Evolutionary conservation across 257 asterid genomes (phyloP).

Genomic region (Solanum sitiens): DNA sequence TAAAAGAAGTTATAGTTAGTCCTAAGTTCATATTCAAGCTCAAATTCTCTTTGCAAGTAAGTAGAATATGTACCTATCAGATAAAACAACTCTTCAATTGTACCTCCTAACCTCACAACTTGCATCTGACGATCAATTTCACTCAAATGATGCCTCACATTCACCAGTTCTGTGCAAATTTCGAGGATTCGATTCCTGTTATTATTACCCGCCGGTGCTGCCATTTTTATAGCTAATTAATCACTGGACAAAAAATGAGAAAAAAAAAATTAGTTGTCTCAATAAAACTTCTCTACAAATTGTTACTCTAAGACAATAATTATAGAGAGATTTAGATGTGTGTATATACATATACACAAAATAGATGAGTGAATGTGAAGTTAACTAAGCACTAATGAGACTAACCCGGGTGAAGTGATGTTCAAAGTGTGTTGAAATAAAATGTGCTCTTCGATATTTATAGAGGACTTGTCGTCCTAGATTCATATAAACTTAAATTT

Average conservation of each 20-base stretch:
- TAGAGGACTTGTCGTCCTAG: no score
- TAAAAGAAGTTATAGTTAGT: neutral
- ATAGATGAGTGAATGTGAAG: neutral
- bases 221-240: neutral
- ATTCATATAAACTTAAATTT: no score
- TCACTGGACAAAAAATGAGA: neutral
- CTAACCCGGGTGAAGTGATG: neutral
- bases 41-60: neutral
- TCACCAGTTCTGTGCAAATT: neutral
- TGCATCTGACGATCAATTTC: neutral
- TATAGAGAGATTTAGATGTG: neutral
- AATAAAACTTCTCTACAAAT: neutral
- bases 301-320: neutral
- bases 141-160: neutral
- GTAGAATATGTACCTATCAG: neutral
- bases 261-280: neutral
- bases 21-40: neutral
- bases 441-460: neutral
- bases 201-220: neutral
- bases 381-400: neutral
- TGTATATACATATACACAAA: neutral
- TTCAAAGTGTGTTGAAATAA: neutral
- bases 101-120: neutral
- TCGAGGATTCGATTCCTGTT: neutral
- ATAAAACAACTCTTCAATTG: neutral